A percentile compares a stretch with the other conserved stretches of the same genome.
These are phyloP conservation scores for Macadamia tetraphylla DNA, from an alignment of 164 flowering plant genomes.

Conservation along the genomic window DNA sequence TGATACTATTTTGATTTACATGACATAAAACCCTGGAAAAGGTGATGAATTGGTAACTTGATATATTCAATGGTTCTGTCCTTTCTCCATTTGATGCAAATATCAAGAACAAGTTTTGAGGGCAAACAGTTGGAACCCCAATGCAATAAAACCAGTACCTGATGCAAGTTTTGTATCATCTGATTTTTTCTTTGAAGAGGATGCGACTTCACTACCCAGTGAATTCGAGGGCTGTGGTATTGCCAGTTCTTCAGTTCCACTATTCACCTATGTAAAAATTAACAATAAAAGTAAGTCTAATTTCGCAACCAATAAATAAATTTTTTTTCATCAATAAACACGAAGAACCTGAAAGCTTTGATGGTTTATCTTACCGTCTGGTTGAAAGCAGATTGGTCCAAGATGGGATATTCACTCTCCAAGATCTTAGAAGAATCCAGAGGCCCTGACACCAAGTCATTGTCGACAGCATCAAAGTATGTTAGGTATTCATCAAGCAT, in stretches of 20 bases:
- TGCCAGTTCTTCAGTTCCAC: slow-evolving; percentile 4
- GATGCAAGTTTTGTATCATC: slow-evolving; percentile 15
- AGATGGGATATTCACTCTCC: slow-evolving; percentile 7
- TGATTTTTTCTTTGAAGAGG: slow-evolving; percentile 34
- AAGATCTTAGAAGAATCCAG: too few relatives aligned
- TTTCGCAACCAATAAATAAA: neutral
- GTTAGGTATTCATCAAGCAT: slow-evolving; percentile 41
- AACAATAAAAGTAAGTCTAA: neutral
- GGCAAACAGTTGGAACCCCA: neutral
- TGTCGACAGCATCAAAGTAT: slow-evolving; percentile 39
- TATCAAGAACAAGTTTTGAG: neutral
- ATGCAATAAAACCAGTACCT: slow-evolving; percentile 22
- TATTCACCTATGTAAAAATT: slow-evolving; percentile 13
- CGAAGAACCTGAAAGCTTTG: neutral
- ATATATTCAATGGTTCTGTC: too few relatives aligned
- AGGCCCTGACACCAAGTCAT: slow-evolving; percentile 1
- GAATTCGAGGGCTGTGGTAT: slow-evolving; percentile 13
- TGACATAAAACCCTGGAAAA: too few relatives aligned
- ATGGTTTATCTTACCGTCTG: slow-evolving; percentile 26
- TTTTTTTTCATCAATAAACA: neutral
- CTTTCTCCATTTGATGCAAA: neutral
- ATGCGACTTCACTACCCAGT: slow-evolving; percentile 24
- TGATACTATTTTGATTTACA: too few relatives aligned
- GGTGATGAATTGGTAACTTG: too few relatives aligned
- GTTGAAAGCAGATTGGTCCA: slow-evolving; percentile 10